Conservation (phyloP, 257 asterid genomes). For the Solanum gracilifrons region DNA sequence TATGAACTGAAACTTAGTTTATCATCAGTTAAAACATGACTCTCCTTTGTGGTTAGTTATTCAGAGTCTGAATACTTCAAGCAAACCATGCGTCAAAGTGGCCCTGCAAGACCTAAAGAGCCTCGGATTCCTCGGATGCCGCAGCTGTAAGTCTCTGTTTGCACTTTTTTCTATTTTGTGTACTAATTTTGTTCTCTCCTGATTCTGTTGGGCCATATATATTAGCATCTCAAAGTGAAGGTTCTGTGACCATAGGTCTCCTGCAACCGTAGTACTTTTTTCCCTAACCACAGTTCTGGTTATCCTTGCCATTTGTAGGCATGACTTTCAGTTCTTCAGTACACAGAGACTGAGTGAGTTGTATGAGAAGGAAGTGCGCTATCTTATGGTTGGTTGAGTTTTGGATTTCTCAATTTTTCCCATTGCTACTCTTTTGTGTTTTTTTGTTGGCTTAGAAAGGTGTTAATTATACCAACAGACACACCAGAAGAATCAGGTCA, state of each 20-base stretch:
- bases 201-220: neutral
- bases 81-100: constrained; percentile 99
- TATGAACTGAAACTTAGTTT: neutral
- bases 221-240: neutral
- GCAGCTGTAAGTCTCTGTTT: constrained; percentile 49
- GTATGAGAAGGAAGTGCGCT: constrained; percentile 97
- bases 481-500: constrained; percentile 77
- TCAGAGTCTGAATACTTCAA: constrained; percentile 95
- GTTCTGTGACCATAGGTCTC: neutral
- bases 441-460: neutral
- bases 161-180: neutral
- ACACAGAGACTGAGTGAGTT: constrained; percentile 90
- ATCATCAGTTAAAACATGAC: neutral
- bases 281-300: neutral
- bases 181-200: neutral
- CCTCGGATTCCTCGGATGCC: constrained; percentile 99
- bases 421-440: neutral
- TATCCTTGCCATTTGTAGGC: constrained; percentile 35
- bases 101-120: constrained; percentile 88
- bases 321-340: constrained; percentile 97
- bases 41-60: constrained; percentile 36
- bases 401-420: neutral
- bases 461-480: constrained; percentile 37
- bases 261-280: neutral
- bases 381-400: constrained; percentile 65